Evolutionary conservation across 106 monocot genomes (phyloP).

Genomic region (Allium sativum): DNA sequence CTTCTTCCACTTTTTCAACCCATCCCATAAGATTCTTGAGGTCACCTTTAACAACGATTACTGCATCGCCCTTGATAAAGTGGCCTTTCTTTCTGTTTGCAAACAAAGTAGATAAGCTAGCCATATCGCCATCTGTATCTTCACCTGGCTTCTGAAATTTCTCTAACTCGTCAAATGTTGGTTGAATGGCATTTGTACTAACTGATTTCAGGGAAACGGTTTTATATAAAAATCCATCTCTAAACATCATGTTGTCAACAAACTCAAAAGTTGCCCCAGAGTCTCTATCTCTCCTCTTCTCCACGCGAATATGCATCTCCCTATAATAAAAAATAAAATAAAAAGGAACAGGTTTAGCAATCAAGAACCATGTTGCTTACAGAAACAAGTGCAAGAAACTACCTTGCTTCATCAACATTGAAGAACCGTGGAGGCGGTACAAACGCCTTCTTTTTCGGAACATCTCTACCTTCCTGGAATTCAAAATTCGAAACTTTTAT

Average conservation of each 20-base stretch:
- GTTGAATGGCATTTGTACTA: slow-evolving; percentile 64
- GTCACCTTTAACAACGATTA: slow-evolving; percentile 83
- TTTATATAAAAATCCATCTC: slow-evolving; percentile 91
- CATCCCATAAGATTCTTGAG: slow-evolving; percentile 91
- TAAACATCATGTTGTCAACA: slow-evolving; percentile 81
- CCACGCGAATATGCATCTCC: slow-evolving; percentile 88
- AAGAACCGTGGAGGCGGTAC: slow-evolving; percentile 90
- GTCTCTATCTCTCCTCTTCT: slow-evolving; percentile 54
- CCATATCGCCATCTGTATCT: slow-evolving; percentile 68
- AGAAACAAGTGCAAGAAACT: slow-evolving; percentile 5
- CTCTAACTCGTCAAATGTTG: slow-evolving; percentile 94
- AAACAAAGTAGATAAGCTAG: slow-evolving; percentile 80
- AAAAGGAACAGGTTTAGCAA: neutral
- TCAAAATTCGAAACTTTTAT: neutral
- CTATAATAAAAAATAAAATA: slow-evolving; percentile 22
- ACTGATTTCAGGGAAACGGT: slow-evolving; percentile 81
- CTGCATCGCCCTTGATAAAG: slow-evolving; percentile 96
- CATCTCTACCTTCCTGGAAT: slow-evolving; percentile 67
- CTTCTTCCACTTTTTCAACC: slow-evolving; percentile 99
- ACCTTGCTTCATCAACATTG: slow-evolving; percentile 92
- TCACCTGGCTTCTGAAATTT: slow-evolving; percentile 87
- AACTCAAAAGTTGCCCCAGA: slow-evolving; percentile 74
- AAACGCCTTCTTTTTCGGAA: slow-evolving; percentile 80
- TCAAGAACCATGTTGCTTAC: too few species aligned
- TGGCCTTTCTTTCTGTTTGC: slow-evolving; percentile 97